Conservation (phyloP, 139 green algal species). For the Nannochloris sp. region DNA sequence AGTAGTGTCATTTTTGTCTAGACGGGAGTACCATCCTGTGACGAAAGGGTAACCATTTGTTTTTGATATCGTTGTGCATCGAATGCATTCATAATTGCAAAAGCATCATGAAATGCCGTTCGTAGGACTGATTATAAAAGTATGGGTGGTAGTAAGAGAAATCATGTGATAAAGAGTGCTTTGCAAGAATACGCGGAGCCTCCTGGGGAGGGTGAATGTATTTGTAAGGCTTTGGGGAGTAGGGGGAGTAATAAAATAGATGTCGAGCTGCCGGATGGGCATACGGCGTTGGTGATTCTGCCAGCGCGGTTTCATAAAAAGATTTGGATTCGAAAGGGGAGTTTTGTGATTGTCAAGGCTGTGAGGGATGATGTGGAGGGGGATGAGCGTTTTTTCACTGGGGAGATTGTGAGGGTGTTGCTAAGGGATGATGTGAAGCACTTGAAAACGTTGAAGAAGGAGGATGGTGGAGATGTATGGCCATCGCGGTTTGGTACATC, state of each 20-base stretch:
- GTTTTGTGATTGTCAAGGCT: conserved; percentile 47
- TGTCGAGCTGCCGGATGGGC: conserved; percentile 52
- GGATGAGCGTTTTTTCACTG: conserved; percentile 35
- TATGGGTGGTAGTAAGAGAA: conserved; percentile 11
- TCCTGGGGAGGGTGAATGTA: conserved; percentile 24
- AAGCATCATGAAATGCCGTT: no score
- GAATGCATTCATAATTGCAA: no score
- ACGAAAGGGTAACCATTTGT: no score
- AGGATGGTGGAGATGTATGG: conserved; percentile 30
- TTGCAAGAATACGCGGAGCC: conserved; percentile 23
- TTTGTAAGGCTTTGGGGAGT: conserved; percentile 30
- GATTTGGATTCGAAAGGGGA: conserved; percentile 62
- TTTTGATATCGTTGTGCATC: no score
- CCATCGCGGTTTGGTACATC: conserved; percentile 10
- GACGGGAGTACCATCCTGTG: no score
- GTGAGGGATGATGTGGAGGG: not conserved
- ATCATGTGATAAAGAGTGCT: conserved; percentile 20
- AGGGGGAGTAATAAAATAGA: conserved; percentile 44
- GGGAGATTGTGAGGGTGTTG: conserved; percentile 47
- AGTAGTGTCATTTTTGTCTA: no score
- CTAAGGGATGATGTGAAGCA: conserved; percentile 55
- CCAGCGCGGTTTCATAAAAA: conserved; percentile 71
- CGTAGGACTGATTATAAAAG: no score
- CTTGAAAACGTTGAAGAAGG: conserved; percentile 31
- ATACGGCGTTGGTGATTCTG: conserved; percentile 47